Conservation (phyloP, 2,329 filamentous ascomycete species). For the Venturiaceae sp. region DNA sequence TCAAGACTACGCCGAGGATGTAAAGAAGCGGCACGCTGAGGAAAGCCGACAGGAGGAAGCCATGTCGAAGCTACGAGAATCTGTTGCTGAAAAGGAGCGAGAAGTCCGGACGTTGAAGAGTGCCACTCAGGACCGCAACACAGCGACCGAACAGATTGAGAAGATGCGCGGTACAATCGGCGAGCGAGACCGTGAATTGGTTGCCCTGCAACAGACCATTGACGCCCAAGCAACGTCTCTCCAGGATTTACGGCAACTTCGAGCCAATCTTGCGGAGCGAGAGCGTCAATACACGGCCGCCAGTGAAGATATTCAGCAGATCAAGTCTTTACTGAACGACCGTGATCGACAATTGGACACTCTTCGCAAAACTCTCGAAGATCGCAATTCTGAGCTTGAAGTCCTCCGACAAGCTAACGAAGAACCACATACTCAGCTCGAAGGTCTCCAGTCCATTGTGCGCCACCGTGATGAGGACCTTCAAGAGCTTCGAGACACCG, state of each 20-base stretch:
- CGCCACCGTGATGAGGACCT: slow-evolving; percentile 39
- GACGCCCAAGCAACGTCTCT: slow-evolving; percentile 20
- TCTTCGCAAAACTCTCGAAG: slow-evolving; percentile 22
- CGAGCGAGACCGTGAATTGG: slow-evolving; percentile 23
- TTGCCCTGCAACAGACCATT: slow-evolving; percentile 20
- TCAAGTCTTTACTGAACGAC: slow-evolving; percentile 20
- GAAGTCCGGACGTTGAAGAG: slow-evolving; percentile 23
- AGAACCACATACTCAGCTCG: slow-evolving; percentile 27
- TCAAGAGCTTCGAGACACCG: slow-evolving; percentile 40
- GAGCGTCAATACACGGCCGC: background rate
- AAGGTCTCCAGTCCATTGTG: slow-evolving; percentile 31
- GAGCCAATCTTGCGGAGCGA: slow-evolving; percentile 2
- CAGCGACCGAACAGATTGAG: slow-evolving; percentile 21
- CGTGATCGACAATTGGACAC: slow-evolving; percentile 25
- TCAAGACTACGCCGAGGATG: slow-evolving; percentile 23
- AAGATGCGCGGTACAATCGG: slow-evolving; percentile 19
- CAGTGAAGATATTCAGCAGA: slow-evolving; percentile 14
- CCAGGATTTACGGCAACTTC: slow-evolving; percentile 12
- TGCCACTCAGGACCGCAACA: slow-evolving; percentile 4
- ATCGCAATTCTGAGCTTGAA: slow-evolving; percentile 26
- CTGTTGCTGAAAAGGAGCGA: slow-evolving; percentile 20
- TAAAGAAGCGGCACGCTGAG: slow-evolving; percentile 20
- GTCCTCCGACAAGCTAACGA: slow-evolving; percentile 19
- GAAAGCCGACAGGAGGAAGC: slow-evolving; percentile 21
- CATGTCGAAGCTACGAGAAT: slow-evolving; percentile 20